Conservation (phyloP, 140 eudicot species). For the Oenanthe javanica region DNA sequence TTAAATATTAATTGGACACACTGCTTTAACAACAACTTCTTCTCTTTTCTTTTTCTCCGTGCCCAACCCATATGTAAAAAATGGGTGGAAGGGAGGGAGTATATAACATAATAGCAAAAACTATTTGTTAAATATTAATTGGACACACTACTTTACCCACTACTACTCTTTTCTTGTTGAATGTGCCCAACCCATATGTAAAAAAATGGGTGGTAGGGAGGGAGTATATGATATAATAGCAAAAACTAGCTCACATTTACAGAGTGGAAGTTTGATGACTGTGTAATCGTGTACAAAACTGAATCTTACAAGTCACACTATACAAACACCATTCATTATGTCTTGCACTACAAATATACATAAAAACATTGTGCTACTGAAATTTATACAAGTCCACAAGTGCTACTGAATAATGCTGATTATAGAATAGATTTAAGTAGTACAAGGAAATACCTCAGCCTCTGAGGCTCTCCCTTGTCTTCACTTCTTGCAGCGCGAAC, state of each 20-base stretch:
- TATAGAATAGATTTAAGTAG: background rate
- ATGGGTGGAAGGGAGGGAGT: background rate
- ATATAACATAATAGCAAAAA: background rate
- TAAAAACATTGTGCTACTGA: background rate
- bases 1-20: too few species aligned
- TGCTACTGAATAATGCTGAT: background rate
- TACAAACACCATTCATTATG: background rate
- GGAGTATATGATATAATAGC: background rate
- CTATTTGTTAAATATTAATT: background rate
- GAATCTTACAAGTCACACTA: background rate
- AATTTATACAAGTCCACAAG: background rate
- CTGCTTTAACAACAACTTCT: background rate
- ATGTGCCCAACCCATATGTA: background rate
- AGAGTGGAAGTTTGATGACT: background rate
- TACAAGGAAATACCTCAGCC: slow-evolving; percentile 51
- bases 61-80: background rate
- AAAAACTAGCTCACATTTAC: background rate
- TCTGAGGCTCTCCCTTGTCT: slow-evolving; percentile 62
- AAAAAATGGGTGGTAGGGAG: background rate
- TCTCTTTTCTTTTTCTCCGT: background rate
- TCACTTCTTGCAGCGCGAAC: slow-evolving; percentile 81
- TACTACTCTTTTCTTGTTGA: background rate
- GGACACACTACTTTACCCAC: background rate
- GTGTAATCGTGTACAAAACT: background rate
- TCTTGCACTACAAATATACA: background rate